phyloP scores from a whole-genome alignment of 805 yeast genomes.

The Sugiyamaella americana region DNA sequence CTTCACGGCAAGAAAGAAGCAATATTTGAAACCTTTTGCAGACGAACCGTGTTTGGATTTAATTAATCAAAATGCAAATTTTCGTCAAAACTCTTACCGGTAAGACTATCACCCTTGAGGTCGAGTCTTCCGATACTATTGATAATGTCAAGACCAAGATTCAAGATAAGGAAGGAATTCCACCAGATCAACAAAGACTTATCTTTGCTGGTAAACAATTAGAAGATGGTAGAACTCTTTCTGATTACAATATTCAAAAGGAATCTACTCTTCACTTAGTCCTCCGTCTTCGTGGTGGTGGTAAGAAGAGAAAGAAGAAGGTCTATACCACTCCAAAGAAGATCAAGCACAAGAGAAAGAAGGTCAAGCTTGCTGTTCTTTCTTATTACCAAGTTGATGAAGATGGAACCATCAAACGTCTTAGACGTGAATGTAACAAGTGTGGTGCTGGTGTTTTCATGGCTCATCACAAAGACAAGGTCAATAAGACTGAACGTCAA shows the following conservation, averaged over 20 bases:
- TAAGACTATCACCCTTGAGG: conserved; percentile 97
- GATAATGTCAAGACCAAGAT: conserved; percentile 95
- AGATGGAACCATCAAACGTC: conserved; percentile 97
- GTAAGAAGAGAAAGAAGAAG: conserved; percentile 99
- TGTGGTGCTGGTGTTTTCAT: conserved; percentile 98
- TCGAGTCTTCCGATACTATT: conserved; percentile 95
- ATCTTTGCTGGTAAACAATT: conserved; percentile 97
- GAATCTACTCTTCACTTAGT: conserved; percentile 96
- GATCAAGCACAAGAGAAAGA: conserved; percentile 99
- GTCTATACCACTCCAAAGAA: conserved; percentile 99
- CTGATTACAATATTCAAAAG: conserved; percentile 98
- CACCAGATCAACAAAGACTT: conserved; percentile 96
- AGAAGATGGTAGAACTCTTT: conserved; percentile 87
- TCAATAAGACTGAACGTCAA: conserved; percentile 94
- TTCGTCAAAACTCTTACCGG: conserved; percentile 99
- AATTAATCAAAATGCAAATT: conserved; percentile 55
- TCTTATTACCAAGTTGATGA: conserved; percentile 99
- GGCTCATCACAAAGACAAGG: conserved; percentile 96
- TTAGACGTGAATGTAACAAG: conserved; percentile 96
- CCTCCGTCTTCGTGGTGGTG: conserved; percentile 98
- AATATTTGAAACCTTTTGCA: conserved; percentile 24
- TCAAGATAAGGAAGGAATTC: conserved; percentile 96
- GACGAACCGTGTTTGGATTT: conserved; percentile 30
- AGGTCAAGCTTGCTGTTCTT: conserved; percentile 98
- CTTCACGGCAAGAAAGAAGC: conserved; percentile 25